A percentile compares a stretch with the other conserved stretches of the same genome.
These are phyloP conservation scores for Cicer yamashitae DNA, from an alignment of 306 rosid species.

Conservation along the genomic window DNA sequence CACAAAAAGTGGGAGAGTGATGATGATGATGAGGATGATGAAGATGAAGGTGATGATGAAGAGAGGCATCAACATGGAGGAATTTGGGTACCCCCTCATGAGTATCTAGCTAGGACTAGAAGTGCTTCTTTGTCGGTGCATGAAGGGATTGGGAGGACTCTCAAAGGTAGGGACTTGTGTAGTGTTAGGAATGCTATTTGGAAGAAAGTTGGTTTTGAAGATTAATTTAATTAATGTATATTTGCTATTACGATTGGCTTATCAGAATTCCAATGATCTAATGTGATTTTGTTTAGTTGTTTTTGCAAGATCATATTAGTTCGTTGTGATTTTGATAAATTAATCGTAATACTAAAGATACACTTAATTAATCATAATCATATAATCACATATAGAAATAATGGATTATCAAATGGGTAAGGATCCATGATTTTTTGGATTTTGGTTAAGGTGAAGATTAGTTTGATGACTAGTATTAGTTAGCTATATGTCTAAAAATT, in stretches of 20 bases:
- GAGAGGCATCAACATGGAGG: not conserved
- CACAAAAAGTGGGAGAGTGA: slow-evolving; percentile 43
- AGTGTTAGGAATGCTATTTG: slow-evolving; percentile 90
- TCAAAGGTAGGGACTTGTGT: slow-evolving; percentile 86
- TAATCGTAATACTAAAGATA: too few relatives aligned
- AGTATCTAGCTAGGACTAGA: slow-evolving; percentile 80
- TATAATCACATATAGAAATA: too few relatives aligned
- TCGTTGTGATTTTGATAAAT: too few relatives aligned
- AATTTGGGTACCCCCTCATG: slow-evolving; percentile 74
- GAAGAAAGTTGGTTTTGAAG: slow-evolving; percentile 88
- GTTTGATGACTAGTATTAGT: slow-evolving; percentile 14
- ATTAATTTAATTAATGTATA: slow-evolving; percentile 39
- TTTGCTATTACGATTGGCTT: too few relatives aligned
- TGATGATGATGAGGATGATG: slow-evolving; percentile 32
- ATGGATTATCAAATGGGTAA: not conserved
- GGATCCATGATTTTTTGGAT: slow-evolving; percentile 21
- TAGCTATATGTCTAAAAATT: not conserved
- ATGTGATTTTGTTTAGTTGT: too few relatives aligned
- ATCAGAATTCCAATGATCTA: too few relatives aligned
- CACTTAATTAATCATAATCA: not conserved
- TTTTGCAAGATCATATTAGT: too few relatives aligned
- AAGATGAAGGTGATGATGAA: slow-evolving; percentile 13
- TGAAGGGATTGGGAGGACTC: slow-evolving; percentile 94
- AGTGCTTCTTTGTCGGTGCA: slow-evolving; percentile 85
- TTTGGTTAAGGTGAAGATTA: slow-evolving; percentile 31